These are phyloP conservation scores for Penicillium arizonense DNA, from an alignment of 495 filamentous ascomycete species.

Conservation along the genomic window DNA sequence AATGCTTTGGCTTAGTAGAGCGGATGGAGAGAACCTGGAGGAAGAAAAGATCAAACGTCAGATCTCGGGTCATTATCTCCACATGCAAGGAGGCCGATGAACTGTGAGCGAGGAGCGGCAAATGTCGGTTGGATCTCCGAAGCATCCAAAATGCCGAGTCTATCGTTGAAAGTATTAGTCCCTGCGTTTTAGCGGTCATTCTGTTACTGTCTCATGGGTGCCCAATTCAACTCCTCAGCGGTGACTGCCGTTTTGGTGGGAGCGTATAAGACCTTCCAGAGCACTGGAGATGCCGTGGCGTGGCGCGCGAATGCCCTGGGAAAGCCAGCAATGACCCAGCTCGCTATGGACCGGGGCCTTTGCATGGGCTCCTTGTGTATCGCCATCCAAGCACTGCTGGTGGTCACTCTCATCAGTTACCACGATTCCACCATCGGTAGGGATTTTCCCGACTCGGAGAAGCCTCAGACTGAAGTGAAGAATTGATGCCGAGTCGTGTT, in stretches of 20 bases:
- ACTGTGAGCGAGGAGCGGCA: slow-evolving; percentile 32
- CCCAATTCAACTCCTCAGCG: slow-evolving; percentile 80
- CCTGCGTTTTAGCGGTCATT: slow-evolving; percentile 61
- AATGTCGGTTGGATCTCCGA: slow-evolving; percentile 42
- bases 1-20: too few species aligned
- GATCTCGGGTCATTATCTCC: too few species aligned
- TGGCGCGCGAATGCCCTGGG: slow-evolving; percentile 71
- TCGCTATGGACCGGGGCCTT: slow-evolving; percentile 63
- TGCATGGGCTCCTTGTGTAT: slow-evolving; percentile 63
- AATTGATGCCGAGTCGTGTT: not conserved
- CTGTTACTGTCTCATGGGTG: slow-evolving; percentile 87
- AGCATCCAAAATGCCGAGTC: slow-evolving; percentile 40
- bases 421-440: not conserved
- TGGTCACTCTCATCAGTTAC: slow-evolving; percentile 31
- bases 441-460: not conserved
- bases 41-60: too few species aligned
- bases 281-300: slow-evolving; percentile 79
- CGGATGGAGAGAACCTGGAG: too few species aligned
- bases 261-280: slow-evolving; percentile 91
- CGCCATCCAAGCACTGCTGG: slow-evolving; percentile 65
- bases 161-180: slow-evolving; percentile 6
- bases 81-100: slow-evolving; percentile 37
- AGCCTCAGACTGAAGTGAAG: slow-evolving; percentile 1
- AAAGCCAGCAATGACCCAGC: slow-evolving; percentile 56
- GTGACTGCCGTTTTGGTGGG: slow-evolving; percentile 85